phyloP scores from a whole-genome alignment of 768 basidiomycete species.

The Dentipellis sp. region DNA sequence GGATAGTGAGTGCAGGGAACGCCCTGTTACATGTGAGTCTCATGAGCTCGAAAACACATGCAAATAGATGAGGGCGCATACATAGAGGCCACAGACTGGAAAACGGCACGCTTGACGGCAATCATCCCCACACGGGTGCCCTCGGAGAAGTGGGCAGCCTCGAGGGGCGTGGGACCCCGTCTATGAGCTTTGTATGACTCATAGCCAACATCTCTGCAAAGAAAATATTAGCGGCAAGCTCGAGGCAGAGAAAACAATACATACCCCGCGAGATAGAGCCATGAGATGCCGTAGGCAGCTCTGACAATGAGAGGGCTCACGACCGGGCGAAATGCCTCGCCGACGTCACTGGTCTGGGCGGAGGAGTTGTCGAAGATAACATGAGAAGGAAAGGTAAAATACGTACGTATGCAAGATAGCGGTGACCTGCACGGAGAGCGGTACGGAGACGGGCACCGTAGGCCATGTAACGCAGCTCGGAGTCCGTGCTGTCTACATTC shows the following conservation, averaged over 20 bases:
- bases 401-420: constrained; percentile 73
- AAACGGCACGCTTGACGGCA: constrained; percentile 69
- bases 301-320: constrained; percentile 64
- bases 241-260: constrained; percentile 3
- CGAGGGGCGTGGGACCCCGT: constrained; percentile 54
- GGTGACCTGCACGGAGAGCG: constrained; percentile 54
- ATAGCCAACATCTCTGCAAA: constrained; percentile 56
- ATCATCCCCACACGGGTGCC: constrained; percentile 56
- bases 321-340: constrained; percentile 77
- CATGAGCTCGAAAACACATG: no score
- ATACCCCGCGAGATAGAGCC: constrained; percentile 68
- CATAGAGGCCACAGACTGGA: constrained; percentile 81
- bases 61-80: constrained; percentile 23
- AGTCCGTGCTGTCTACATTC: constrained; percentile 57
- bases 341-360: constrained; percentile 65
- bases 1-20: constrained; percentile 78
- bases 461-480: constrained; percentile 62
- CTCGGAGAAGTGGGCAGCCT: constrained; percentile 64
- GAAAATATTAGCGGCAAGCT: background rate
- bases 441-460: constrained; percentile 75
- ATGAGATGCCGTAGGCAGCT: constrained; percentile 74
- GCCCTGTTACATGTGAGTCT: constrained; percentile 38
- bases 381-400: constrained; percentile 4
- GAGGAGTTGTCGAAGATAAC: constrained; percentile 14
- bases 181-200: constrained; percentile 74